Evolutionary conservation across 352 stramenopile genomes (phyloP).

Genomic region (Globisporangium nodosum): DNA sequence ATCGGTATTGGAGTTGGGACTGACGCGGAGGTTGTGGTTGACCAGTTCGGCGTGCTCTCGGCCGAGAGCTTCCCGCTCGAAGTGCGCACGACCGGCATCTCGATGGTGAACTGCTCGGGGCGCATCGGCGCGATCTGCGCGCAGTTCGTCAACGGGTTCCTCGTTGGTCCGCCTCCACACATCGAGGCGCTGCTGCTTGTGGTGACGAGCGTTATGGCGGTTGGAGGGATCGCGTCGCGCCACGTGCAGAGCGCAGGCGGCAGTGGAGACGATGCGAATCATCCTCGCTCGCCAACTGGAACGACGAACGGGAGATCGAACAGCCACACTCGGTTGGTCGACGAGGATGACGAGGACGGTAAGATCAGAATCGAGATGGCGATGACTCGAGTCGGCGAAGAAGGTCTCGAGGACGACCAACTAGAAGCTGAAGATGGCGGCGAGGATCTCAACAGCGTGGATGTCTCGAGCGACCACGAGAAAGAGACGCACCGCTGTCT

Average conservation of each 20-base stretch:
- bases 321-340: neutral
- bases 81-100: constrained; percentile 87
- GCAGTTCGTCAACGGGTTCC: constrained; percentile 88
- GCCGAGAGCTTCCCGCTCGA: constrained; percentile 86
- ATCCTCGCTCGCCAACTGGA: neutral
- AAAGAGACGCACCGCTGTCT: constrained; percentile 10
- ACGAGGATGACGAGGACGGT: neutral
- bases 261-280: constrained; percentile 20
- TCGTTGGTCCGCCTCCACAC: constrained; percentile 73
- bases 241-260: constrained; percentile 21
- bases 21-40: neutral
- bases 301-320: neutral
- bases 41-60: constrained; percentile 85
- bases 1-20: neutral
- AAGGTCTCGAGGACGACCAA: constrained; percentile 1
- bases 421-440: constrained; percentile 3
- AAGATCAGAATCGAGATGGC: constrained; percentile 6
- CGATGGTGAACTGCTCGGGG: constrained; percentile 84
- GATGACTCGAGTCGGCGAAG: constrained; percentile 4
- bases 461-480: neutral
- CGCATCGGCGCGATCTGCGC: constrained; percentile 86
- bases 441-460: neutral
- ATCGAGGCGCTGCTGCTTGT: constrained; percentile 73
- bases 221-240: constrained; percentile 46
- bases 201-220: constrained; percentile 66